These are phyloP conservation scores for Fusarium coffeatum DNA, from an alignment of 2,329 filamentous ascomycete species.

Conservation along the genomic window DNA sequence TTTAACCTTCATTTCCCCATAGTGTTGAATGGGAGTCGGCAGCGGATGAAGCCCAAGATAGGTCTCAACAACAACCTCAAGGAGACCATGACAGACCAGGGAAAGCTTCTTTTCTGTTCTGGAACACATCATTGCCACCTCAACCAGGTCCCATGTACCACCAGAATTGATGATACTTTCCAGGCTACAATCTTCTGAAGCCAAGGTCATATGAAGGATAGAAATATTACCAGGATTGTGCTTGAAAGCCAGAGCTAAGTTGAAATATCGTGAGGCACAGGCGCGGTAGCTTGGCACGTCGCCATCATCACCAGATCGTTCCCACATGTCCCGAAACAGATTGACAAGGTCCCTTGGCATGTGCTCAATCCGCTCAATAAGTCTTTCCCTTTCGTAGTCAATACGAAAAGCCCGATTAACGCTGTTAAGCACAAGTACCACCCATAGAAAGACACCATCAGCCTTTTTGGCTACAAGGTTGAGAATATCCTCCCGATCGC, in stretches of 20 bases:
- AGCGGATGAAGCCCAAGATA: no score
- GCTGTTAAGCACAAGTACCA: not conserved
- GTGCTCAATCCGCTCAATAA: not conserved
- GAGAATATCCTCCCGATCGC: accelerated
- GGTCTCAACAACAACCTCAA: not conserved
- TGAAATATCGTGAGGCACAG: not conserved
- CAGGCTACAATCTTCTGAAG: accelerated
- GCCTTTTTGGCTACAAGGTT: not conserved
- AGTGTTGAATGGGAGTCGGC: accelerated
- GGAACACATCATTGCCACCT: accelerated
- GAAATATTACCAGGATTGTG: no score
- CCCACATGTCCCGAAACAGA: not conserved
- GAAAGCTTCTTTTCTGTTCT: not conserved
- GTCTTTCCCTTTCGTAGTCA: accelerated
- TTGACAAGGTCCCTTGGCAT: not conserved
- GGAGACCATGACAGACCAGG: not conserved
- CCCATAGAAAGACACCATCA: not conserved
- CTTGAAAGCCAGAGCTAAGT: not conserved
- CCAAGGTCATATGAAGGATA: no score
- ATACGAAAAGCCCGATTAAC: not conserved
- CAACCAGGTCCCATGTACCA: accelerated
- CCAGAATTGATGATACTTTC: not conserved
- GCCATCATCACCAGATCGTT: not conserved
- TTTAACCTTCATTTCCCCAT: accelerated
- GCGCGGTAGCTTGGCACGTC: not conserved